Conservation (phyloP, 345 rosid species). For the Erucastrum elatum region DNA sequence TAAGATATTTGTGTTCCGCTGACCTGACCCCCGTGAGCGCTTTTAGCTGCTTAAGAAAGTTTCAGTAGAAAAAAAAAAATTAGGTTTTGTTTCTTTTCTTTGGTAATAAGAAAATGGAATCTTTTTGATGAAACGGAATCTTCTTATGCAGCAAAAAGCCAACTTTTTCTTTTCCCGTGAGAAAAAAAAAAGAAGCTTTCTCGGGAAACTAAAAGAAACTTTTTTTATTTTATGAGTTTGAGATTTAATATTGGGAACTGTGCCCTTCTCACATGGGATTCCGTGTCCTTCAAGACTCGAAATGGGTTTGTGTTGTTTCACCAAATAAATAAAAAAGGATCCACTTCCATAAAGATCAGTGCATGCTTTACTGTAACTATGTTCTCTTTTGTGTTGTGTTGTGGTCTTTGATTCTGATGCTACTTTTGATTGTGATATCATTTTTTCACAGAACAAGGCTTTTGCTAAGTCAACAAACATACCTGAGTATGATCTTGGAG, state of each 20-base stretch:
- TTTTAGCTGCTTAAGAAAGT: constrained; percentile 29
- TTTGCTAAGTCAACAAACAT: constrained; percentile 47
- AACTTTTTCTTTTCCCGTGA: constrained; percentile 19
- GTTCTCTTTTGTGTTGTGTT: constrained; percentile 22
- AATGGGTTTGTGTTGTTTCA: neutral
- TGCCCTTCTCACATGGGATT: constrained; percentile 15
- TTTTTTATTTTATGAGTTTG: constrained; percentile 39
- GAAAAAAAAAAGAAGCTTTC: constrained; percentile 32
- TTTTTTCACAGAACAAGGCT: constrained; percentile 42
- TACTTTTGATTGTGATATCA: constrained; percentile 21
- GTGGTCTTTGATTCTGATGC: constrained; percentile 32
- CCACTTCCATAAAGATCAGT: constrained; percentile 19
- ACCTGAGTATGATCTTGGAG: constrained; percentile 79
- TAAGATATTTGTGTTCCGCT: constrained; percentile 34
- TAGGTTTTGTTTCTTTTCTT: constrained; percentile 12
- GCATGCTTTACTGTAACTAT: constrained; percentile 29
- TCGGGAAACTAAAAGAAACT: constrained; percentile 24
- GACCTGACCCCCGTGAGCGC: constrained; percentile 16
- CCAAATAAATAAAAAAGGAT: constrained; percentile 2
- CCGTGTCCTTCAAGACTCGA: constrained; percentile 51
- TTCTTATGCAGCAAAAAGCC: constrained; percentile 30
- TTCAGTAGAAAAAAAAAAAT: neutral
- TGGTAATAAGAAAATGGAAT: constrained; percentile 5
- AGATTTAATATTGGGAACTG: constrained; percentile 34
- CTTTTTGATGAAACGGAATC: constrained; percentile 19